Percentiles rank a stretch among this genome's conserved stretches.
Evolutionary conservation across 441 rosid genomes (phyloP).

Genomic region (Daphne laureola): DNA sequence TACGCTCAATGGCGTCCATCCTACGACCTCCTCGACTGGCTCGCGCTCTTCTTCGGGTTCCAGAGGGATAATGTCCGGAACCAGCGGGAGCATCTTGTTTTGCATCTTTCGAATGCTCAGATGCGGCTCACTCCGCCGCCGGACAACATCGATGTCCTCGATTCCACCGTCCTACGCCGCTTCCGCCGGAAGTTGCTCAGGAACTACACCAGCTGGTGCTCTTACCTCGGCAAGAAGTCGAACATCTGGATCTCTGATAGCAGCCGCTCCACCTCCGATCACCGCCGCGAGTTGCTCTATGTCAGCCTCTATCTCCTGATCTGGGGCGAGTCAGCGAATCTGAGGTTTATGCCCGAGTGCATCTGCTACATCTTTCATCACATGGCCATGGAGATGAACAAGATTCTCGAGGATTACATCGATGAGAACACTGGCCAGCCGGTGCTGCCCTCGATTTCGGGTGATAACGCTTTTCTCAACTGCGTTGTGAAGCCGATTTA

Average conservation of each 20-base stretch:
- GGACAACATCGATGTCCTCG: conserved; percentile 73
- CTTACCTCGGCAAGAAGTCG: conserved; percentile 65
- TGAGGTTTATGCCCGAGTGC: conserved; percentile 86
- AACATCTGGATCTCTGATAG: conserved; percentile 86
- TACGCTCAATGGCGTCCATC: conserved; percentile 53
- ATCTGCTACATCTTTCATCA: conserved; percentile 72
- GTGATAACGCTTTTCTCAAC: conserved; percentile 64
- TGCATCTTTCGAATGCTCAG: conserved; percentile 88
- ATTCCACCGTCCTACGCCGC: conserved; percentile 49
- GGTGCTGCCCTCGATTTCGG: conserved; percentile 58
- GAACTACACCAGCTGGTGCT: conserved; percentile 80
- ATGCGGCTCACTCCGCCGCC: conserved; percentile 90
- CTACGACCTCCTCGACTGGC: conserved; percentile 78
- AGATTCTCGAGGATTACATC: conserved; percentile 68
- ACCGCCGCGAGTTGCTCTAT: conserved; percentile 69
- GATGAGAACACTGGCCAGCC: conserved; percentile 89
- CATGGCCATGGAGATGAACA: conserved; percentile 84
- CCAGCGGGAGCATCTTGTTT: conserved; percentile 82
- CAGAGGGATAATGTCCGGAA: conserved; percentile 70
- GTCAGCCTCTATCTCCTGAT: conserved; percentile 63
- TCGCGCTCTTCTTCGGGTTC: conserved; percentile 68
- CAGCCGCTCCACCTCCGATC: conserved; percentile 40
- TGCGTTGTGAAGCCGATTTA: conserved; percentile 73
- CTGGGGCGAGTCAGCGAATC: conserved; percentile 89
- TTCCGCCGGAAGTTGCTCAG: conserved; percentile 60